Percentiles rank a stretch among this genome's conserved stretches.
Evolutionary conservation across 345 rosid species (phyloP).

Genomic region (Brassica incana): DNA sequence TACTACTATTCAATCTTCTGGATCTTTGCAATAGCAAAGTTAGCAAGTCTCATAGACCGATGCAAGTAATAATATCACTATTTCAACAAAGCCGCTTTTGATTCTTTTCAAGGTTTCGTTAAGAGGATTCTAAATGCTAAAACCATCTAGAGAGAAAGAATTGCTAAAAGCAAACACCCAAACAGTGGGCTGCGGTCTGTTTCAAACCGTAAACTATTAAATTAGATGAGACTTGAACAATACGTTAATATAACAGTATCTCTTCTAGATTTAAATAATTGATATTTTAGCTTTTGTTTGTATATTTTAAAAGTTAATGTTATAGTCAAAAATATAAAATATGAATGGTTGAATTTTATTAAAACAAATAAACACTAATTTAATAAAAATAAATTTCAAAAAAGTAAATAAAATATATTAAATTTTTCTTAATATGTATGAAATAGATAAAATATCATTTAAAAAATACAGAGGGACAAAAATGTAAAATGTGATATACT

Average conservation of each 20-base stretch:
- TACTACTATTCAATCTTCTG: background rate
- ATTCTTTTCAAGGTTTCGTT: background rate
- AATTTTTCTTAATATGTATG: too few species aligned
- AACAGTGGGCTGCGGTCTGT: background rate
- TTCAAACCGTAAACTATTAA: background rate
- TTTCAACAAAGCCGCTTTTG: background rate
- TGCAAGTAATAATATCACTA: background rate
- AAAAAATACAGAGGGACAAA: background rate
- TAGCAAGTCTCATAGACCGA: background rate
- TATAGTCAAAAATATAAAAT: too few species aligned
- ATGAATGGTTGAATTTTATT: too few species aligned
- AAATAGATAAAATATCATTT: too few species aligned
- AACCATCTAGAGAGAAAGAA: background rate
- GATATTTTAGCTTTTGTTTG: too few species aligned
- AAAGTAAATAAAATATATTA: too few species aligned
- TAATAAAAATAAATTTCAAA: too few species aligned
- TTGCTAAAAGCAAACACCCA: background rate
- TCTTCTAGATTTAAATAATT: too few species aligned
- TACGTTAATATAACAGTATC: background rate
- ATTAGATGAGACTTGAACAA: background rate
- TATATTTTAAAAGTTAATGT: too few species aligned
- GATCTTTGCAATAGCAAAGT: background rate
- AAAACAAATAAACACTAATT: too few species aligned
- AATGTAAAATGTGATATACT: background rate
- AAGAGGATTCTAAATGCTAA: background rate